A percentile compares a stretch with the other conserved stretches of the same genome.
phyloP scores from a whole-genome alignment of 495 filamentous ascomycete species.

The Penicilliopsis zonata region DNA sequence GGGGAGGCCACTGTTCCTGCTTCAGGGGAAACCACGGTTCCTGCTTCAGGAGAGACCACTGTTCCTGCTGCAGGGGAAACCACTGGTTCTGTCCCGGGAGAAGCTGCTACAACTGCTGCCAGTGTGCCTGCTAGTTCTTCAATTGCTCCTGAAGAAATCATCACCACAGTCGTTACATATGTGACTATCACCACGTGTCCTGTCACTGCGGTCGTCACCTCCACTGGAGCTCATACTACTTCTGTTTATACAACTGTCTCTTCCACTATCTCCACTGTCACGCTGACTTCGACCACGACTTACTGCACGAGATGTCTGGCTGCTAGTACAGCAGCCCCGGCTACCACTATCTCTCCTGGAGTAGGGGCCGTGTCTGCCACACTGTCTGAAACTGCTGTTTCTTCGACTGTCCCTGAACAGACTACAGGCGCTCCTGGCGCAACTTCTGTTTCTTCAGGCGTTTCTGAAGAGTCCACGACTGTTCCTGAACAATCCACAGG shows the following conservation, averaged over 20 bases:
- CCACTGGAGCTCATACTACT: slow-evolving; percentile 19
- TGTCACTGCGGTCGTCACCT: slow-evolving; percentile 23
- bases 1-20: too few relatives aligned
- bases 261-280: slow-evolving; percentile 27
- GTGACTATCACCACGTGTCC: slow-evolving; percentile 31
- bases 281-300: slow-evolving; percentile 26
- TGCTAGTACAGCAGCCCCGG: too few relatives aligned
- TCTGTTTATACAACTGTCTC: slow-evolving; percentile 26
- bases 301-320: slow-evolving; percentile 23
- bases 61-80: slow-evolving; percentile 29
- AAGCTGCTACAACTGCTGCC: not conserved
- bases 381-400: too few relatives aligned
- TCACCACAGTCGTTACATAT: slow-evolving; percentile 20
- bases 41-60: slow-evolving; percentile 8
- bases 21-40: too few relatives aligned
- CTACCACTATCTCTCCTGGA: slow-evolving; percentile 7
- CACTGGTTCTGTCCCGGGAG: not conserved
- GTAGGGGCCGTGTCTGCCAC: too few relatives aligned
- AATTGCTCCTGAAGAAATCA: slow-evolving; percentile 2
- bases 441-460: too few relatives aligned
- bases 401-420: too few relatives aligned
- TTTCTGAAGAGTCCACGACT: too few relatives aligned
- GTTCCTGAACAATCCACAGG: slow-evolving; percentile 19
- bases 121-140: slow-evolving; percentile 1
- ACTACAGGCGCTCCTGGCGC: too few relatives aligned